Evolutionary conservation across 441 rosid genomes (phyloP), one percentile per base, ranked within the genome.

Genomic region (Pelargonium fulgidum): DNA sequence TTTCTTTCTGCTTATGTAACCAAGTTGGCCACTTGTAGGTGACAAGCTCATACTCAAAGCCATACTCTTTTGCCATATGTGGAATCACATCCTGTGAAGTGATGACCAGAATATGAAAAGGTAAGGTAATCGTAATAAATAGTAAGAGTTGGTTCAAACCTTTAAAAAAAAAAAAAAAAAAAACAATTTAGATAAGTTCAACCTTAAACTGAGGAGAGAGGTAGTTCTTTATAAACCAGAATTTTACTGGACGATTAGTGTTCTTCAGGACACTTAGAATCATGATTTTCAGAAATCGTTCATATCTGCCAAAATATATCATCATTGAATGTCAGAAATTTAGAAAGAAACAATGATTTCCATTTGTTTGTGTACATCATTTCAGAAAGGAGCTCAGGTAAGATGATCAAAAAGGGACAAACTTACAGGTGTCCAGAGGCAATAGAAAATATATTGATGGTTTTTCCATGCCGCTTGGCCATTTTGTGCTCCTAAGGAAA

Each of bases 391-490:
- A 22, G 26, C 64, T 3, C n/a, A 22, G 68, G 64, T 67, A 45
- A 33, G 20, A 24, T 42, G 45, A 42, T 42, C 52, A 11, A 52
- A 72, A 50, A 67, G 64, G 33, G 74, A 20, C 22, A 68, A 72
- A 77, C 96, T 93, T 87, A 96, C 99, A 96, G 80, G 83, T 96
- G 98, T 69, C 99, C 99, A 59, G 99, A 96, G 76, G 99, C 99
- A 71, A 96, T 78, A 68, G 98, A 96, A 73, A 92, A 96, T 48
- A 96, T 91, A 77, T 96, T 92, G 70, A 96, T 86, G 10, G 89
- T 80, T 82, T 85, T 88, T 83, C 98, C 98, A 70, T 71, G 85
- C 68, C 94, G 89, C 45, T 87, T 90, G 70, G 87, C 87, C 80
- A 80, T 89, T 72, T 84, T 80, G 74, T 77, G 85, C 76, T 81